Evolutionary conservation across 176 grass and related monocot genomes (phyloP), one percentile per base, ranked within the genome.

Genomic region (Raddia guianensis): DNA sequence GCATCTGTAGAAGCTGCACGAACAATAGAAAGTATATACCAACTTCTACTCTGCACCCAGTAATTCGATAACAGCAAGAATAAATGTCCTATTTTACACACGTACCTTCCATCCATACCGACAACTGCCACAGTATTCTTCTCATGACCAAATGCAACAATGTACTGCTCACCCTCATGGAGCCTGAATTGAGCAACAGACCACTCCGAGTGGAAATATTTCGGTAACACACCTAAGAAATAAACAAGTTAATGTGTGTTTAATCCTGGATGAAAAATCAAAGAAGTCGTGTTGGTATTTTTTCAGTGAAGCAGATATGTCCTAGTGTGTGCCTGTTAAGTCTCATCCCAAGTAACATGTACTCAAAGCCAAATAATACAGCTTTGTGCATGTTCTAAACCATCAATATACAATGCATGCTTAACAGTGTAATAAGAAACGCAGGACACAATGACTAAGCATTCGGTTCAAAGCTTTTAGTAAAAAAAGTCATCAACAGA

Each of bases 141-240:
- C 68, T 96, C 88, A 32, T 99, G 93, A 10, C 97, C 97, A 91
- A 99, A 99, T 53, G 97, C 91, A 46, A 99, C 97, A 15, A 96
- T 91, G 56, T 93, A 99, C 42, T 99, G 93, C 55, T 90, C 85
- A 16, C 91, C 91, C 80, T 99, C 97, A n/a, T 93, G 91, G 13
- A 99, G 90, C 63, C 97, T 86, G 72, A 93, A 99, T 50, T 99
- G 97, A 59, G 97, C 97, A 48, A 99, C 93, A 59, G 97, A 99
- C 97, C 97, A 99, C 74, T 99, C 93, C 2, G 97, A 99, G 64
- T 99, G 75, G 93, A 99, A 99, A 87, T 99, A 99, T 90, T 99
- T 99, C 0, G 97, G 97, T 34, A 99, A 74, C 21, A 99, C 93
- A 49, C 97, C 97, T 95, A 43, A 16, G 44, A 78, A 82, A 81